A percentile compares a stretch with the other conserved stretches of the same genome.
Evolutionary conservation across 192 early-diverging fungal species (phyloP).

Genomic region (Chytriomyces sp.): DNA sequence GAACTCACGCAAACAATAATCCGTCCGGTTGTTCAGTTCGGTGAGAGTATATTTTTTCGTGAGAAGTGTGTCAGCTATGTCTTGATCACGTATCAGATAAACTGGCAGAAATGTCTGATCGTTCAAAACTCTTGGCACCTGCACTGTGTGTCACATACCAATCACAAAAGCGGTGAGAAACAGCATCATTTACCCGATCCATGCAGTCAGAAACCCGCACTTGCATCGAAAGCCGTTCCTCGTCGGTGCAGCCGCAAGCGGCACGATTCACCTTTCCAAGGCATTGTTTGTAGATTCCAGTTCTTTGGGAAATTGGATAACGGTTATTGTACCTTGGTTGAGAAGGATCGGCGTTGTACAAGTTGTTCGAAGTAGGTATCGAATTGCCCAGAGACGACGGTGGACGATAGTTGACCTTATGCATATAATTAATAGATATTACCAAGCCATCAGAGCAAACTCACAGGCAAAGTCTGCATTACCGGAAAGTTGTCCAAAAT

Average conservation of each 20-base stretch:
- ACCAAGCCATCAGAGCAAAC: slow-evolving; percentile 50
- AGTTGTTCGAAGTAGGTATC: slow-evolving; percentile 22
- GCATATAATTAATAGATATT: slow-evolving; percentile 49
- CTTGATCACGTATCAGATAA: slow-evolving; percentile 4
- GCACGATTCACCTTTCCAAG: not conserved
- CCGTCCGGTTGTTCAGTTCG: slow-evolving; percentile 33
- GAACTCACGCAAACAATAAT: slow-evolving; percentile 27
- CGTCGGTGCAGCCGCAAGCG: slow-evolving; percentile 20
- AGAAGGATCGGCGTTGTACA: slow-evolving; percentile 34
- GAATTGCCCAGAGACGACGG: slow-evolving; percentile 23
- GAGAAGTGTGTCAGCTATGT: not conserved
- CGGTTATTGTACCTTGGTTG: slow-evolving; percentile 22
- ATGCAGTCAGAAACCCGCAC: slow-evolving; percentile 28
- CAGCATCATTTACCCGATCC: not conserved
- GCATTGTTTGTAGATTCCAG: slow-evolving; percentile 30
- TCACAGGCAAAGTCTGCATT: slow-evolving; percentile 25
- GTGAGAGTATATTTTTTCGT: slow-evolving; percentile 10
- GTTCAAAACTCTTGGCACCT: slow-evolving; percentile 25
- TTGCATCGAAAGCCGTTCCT: not conserved
- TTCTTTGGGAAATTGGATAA: slow-evolving; percentile 23
- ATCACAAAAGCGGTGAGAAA: not conserved
- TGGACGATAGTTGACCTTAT: slow-evolving; percentile 34
- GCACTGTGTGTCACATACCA: not conserved
- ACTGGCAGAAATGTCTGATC: slow-evolving; percentile 16
- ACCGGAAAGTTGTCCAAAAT: not conserved